Percentiles rank a stretch among this genome's conserved stretches.
phyloP scores from a whole-genome alignment of 169 alveolate species.

The Cryptosporidium bovis region DNA sequence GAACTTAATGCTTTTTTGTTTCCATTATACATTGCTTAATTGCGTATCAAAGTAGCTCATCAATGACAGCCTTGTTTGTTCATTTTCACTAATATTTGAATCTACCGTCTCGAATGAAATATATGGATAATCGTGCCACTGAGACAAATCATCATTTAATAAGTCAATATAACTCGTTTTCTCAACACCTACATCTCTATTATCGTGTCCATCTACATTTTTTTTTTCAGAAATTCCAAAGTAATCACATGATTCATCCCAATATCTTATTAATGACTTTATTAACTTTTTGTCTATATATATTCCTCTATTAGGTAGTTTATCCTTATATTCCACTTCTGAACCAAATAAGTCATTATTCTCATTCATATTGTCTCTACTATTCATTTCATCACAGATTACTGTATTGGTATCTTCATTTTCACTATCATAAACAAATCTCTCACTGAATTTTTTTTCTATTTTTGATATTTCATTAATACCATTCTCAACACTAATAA shows the following conservation, averaged over 20 bases:
- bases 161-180: constrained; percentile 4
- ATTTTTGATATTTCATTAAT: neutral
- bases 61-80: constrained; percentile 28
- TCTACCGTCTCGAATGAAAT: constrained; percentile 52
- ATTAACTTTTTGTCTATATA: constrained; percentile 26
- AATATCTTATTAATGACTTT: constrained; percentile 8
- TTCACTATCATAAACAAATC: neutral
- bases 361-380: neutral
- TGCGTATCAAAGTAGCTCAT: constrained; percentile 69
- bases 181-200: neutral
- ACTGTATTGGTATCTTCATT: neutral
- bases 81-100: constrained; percentile 31
- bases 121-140: constrained; percentile 69
- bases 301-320: constrained; percentile 31
- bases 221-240: constrained; percentile 5
- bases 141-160: constrained; percentile 34
- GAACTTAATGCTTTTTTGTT: neutral
- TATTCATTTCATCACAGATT: neutral
- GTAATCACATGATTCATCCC: constrained; percentile 59
- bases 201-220: neutral
- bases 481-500: constrained; percentile 10
- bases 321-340: neutral
- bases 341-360: neutral
- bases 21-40: constrained; percentile 17
- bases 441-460: constrained; percentile 10